These are phyloP conservation scores for Plasmodium cynomolgi DNA, from an alignment of 169 alveolate genomes.

Conservation along the genomic window DNA sequence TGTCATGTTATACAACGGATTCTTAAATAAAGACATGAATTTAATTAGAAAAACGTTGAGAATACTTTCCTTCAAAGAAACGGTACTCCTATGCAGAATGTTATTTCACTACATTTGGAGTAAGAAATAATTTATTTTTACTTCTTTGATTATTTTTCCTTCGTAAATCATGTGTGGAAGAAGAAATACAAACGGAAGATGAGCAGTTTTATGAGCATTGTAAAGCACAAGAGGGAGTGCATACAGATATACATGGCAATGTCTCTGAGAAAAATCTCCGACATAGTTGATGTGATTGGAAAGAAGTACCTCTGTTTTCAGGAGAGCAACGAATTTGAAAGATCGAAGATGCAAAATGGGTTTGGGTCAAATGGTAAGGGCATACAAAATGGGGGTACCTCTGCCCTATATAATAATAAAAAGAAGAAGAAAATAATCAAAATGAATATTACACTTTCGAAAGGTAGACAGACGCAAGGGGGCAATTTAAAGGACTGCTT, in stretches of 20 bases:
- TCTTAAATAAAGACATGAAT: slow-evolving; percentile 33
- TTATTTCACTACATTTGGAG: slow-evolving; percentile 50
- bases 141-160: slow-evolving; percentile 47
- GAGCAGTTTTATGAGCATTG: not conserved
- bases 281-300: slow-evolving; percentile 35
- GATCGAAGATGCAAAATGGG: not conserved
- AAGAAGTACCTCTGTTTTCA: slow-evolving; percentile 32
- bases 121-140: slow-evolving; percentile 44
- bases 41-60: slow-evolving; percentile 40
- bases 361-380: not conserved
- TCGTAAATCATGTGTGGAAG: slow-evolving; percentile 44
- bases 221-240: slow-evolving; percentile 29
- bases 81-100: slow-evolving; percentile 39
- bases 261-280: not conserved
- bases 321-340: not conserved
- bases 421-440: not conserved
- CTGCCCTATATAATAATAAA: not conserved
- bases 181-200: slow-evolving; percentile 19
- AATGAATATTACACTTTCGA: not conserved
- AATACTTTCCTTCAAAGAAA: slow-evolving; percentile 18
- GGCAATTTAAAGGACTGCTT: not conserved
- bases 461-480: not conserved
- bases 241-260: slow-evolving; percentile 17
- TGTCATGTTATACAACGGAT: slow-evolving; percentile 41
- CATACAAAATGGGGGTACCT: not conserved